Percentiles rank a stretch among this genome's conserved stretches.
phyloP scores from a whole-genome alignment of 148 eudicot species.

The Camellia japonica region DNA sequence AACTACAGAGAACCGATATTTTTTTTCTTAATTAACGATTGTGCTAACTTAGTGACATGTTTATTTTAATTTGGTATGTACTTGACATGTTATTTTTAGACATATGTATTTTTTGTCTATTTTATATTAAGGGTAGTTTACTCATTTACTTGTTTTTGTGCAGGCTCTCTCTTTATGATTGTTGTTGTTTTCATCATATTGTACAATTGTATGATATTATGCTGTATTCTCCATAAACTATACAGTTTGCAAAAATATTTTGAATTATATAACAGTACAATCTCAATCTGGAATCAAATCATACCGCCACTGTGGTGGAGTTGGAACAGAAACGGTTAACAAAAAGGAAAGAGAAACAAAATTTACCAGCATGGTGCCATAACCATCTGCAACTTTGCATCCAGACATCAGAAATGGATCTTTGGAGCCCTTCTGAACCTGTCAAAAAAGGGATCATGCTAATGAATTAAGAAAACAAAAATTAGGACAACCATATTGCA shows the following conservation, averaged over 20 bases:
- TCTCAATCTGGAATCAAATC: background rate
- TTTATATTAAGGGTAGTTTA: no score
- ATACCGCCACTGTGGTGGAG: background rate
- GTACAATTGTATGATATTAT: no score
- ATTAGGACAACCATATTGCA: conserved; percentile 14
- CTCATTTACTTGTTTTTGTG: no score
- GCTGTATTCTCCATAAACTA: no score
- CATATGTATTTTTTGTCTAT: no score
- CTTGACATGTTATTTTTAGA: no score
- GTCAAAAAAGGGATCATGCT: conserved; percentile 15
- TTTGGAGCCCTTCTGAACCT: conserved; percentile 69
- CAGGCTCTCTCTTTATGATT: no score
- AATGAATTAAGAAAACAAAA: background rate
- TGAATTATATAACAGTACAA: background rate
- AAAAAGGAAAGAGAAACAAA: background rate
- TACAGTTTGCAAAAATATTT: background rate
- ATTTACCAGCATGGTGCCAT: conserved; percentile 85
- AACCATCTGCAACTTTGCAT: conserved; percentile 95
- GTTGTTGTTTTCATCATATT: no score
- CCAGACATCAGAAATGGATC: conserved; percentile 94
- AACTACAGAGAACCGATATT: no score
- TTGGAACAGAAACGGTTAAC: background rate
- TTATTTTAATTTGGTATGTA: no score
- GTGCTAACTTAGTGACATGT: no score
- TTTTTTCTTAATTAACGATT: no score